A percentile compares a stretch with the other conserved stretches of the same genome.
These are phyloP conservation scores for Rhododendron mucronatum DNA, from an alignment of 148 eudicot genomes.

Conservation along the genomic window DNA sequence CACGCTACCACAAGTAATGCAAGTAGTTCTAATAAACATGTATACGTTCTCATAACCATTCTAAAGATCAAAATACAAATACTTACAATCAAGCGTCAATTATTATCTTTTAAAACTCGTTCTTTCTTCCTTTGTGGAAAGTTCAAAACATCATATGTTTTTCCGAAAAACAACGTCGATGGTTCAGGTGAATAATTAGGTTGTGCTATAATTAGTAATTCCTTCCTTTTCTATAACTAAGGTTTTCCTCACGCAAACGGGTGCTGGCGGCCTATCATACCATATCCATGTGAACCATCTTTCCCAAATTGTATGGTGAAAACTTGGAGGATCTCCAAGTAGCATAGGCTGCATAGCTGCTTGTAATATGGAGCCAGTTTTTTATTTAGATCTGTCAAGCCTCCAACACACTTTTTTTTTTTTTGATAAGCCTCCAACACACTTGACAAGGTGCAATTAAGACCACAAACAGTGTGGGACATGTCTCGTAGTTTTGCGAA, in stretches of 20 bases:
- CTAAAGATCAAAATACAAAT: no score
- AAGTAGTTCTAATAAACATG: no score
- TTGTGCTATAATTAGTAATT: background rate
- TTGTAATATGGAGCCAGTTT: background rate
- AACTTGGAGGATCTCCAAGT: background rate
- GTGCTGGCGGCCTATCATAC: background rate
- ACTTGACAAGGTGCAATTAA: background rate
- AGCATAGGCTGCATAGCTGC: background rate
- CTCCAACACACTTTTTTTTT: background rate
- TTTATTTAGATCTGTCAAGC: background rate
- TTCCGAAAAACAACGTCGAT: constrained; percentile 15
- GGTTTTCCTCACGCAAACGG: background rate
- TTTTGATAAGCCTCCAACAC: background rate
- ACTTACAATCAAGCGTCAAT: no score
- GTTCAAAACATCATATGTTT: no score
- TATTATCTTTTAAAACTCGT: no score
- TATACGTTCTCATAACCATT: no score
- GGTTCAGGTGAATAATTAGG: constrained; percentile 71
- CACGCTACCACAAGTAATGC: no score
- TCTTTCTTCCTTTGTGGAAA: no score
- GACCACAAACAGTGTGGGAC: background rate
- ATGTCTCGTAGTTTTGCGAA: no score
- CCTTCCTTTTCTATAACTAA: background rate
- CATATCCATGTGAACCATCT: background rate
- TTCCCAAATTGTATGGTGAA: background rate